phyloP scores from a whole-genome alignment of 768 basidiomycete genomes.

The Gymnopilus junonius region DNA sequence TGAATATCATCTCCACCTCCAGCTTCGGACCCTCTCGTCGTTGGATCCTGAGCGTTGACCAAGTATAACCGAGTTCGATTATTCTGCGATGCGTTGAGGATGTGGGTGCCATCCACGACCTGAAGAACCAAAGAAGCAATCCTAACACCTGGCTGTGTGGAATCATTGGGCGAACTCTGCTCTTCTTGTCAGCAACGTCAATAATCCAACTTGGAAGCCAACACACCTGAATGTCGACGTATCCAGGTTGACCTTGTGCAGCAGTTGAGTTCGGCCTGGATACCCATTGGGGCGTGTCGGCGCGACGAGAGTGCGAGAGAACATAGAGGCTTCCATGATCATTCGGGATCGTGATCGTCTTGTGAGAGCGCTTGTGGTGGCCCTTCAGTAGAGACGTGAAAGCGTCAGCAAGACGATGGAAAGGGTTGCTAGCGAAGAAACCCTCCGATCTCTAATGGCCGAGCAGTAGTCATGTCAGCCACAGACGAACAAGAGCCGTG shows the following conservation, averaged over 20 bases:
- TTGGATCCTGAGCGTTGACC: conserved; percentile 21
- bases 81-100: conserved; percentile 53
- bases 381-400: conserved; percentile 8
- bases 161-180: conserved; percentile 13
- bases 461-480: background rate
- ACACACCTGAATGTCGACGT: conserved; percentile 54
- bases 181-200: background rate
- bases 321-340: conserved; percentile 19
- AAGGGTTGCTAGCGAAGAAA: conserved; percentile 4
- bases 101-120: conserved; percentile 33
- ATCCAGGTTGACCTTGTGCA: conserved; percentile 24
- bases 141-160: conserved; percentile 1
- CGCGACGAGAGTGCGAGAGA: conserved; percentile 18
- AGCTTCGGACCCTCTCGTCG: conserved; percentile 9
- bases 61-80: conserved; percentile 51
- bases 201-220: background rate
- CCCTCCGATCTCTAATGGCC: conserved; percentile 14
- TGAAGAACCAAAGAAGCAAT: conserved; percentile 26
- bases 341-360: conserved; percentile 20
- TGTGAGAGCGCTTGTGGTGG: conserved; percentile 16
- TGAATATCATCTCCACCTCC: conserved; percentile 15
- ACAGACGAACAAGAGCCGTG: background rate
- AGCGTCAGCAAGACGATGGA: conserved; percentile 13
- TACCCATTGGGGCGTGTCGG: conserved; percentile 19
- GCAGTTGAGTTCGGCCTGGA: conserved; percentile 9